Evolutionary conservation across 1,284 basidiomycete genomes (phyloP).

Genomic region (Leccinum griseonigrum): DNA sequence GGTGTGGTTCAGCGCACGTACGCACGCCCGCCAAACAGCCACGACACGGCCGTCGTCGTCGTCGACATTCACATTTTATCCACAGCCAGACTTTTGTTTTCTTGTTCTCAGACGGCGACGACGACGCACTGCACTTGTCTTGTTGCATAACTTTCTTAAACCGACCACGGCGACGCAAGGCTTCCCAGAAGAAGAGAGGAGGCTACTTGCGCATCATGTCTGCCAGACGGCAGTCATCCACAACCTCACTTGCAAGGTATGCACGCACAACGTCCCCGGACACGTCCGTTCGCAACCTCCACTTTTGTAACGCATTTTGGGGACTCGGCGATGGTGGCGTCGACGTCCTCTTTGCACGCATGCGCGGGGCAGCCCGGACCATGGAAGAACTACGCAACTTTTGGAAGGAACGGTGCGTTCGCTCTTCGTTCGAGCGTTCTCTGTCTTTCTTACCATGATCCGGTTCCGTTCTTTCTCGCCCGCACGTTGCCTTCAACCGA

Average conservation of each 20-base stretch:
- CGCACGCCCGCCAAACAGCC: conserved; percentile 14
- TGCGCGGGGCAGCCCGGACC: conserved; percentile 83
- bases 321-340: conserved; percentile 83
- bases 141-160: conserved; percentile 13
- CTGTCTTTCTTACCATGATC: not conserved
- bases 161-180: conserved; percentile 13
- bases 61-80: not conserved
- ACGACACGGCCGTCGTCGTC: not conserved
- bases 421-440: not conserved
- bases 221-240: conserved; percentile 69
- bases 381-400: conserved; percentile 85
- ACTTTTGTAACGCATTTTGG: conserved; percentile 99
- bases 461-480: not conserved
- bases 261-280: conserved; percentile 55
- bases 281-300: conserved; percentile 49
- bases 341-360: conserved; percentile 85
- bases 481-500: not conserved
- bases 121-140: conserved; percentile 17
- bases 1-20: not conserved
- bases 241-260: conserved; percentile 69
- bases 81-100: not conserved
- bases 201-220: conserved; percentile 40
- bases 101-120: not conserved
- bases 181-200: not conserved
- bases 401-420: conserved; percentile 84